phyloP scores from a whole-genome alignment of 2,329 filamentous ascomycete species.

The Cladosporium cucumerinum region DNA sequence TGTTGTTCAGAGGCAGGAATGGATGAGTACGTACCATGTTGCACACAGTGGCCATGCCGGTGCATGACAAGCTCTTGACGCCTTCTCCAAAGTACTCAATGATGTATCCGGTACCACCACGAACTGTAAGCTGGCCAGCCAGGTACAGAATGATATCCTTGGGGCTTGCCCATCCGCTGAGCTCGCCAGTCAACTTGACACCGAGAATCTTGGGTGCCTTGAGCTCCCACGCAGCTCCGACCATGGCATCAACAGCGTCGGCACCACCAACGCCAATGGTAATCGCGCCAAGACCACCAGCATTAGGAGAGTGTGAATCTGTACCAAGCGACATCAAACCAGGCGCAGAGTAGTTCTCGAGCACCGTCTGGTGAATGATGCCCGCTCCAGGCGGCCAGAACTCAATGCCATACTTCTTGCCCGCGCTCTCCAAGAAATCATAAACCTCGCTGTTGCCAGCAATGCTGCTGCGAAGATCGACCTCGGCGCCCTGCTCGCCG shows the following conservation, averaged over 20 bases:
- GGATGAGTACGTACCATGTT: slow-evolving; percentile 61
- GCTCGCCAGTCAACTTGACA: slow-evolving; percentile 75
- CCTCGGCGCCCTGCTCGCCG: slow-evolving; percentile 82
- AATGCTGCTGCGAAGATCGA: slow-evolving; percentile 80
- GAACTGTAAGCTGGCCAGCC: slow-evolving; percentile 82
- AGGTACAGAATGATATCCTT: slow-evolving; percentile 94
- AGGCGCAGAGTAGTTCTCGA: slow-evolving; percentile 97
- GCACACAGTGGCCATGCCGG: slow-evolving; percentile 86
- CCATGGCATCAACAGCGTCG: slow-evolving; percentile 93
- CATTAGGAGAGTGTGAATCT: slow-evolving; percentile 95
- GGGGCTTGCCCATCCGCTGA: slow-evolving; percentile 87
- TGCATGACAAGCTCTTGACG: slow-evolving; percentile 82
- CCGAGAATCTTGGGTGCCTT: slow-evolving; percentile 90
- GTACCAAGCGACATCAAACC: slow-evolving; percentile 99
- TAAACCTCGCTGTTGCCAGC: slow-evolving; percentile 95
- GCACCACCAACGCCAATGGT: slow-evolving; percentile 97
- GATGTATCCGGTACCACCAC: slow-evolving; percentile 87
- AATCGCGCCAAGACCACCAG: slow-evolving; percentile 87
- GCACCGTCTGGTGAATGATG: slow-evolving; percentile 94
- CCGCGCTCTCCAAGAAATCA: slow-evolving; percentile 90
- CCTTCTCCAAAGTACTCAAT: slow-evolving; percentile 81
- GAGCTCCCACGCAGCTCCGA: slow-evolving; percentile 94
- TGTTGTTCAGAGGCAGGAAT: slow-evolving; percentile 49
- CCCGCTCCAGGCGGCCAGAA: slow-evolving; percentile 93
- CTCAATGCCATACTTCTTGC: slow-evolving; percentile 87